These are phyloP conservation scores for Lithocarpus polystachyus DNA, from an alignment of 306 rosid species.

Conservation along the genomic window DNA sequence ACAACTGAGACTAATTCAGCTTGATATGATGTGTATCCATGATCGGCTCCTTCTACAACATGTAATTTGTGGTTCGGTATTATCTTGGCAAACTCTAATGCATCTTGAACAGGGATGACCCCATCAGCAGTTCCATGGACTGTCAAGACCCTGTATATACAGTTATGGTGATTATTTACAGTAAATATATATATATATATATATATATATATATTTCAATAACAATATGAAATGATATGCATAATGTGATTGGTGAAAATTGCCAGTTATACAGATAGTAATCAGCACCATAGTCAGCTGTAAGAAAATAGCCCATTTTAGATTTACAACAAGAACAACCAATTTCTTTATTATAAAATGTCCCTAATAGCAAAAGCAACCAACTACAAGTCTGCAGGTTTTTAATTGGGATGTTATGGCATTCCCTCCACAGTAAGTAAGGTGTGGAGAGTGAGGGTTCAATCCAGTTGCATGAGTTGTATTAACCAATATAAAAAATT, in stretches of 20 bases:
- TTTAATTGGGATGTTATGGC: no score
- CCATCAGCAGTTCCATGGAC: slow-evolving; percentile 66
- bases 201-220: neutral
- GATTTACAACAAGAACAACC: no score
- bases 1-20: slow-evolving; percentile 48
- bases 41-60: slow-evolving; percentile 63
- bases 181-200: no score
- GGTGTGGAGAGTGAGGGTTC: no score
- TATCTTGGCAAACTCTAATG: slow-evolving; percentile 64
- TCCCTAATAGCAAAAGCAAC: no score
- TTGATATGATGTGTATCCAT: slow-evolving; percentile 48
- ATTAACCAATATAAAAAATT: no score
- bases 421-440: no score
- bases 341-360: no score
- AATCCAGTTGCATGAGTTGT: no score
- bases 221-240: neutral
- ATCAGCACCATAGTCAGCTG: neutral
- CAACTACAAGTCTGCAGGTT: no score
- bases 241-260: neutral
- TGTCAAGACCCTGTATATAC: slow-evolving; percentile 56
- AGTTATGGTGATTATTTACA: neutral
- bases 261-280: neutral
- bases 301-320: no score
- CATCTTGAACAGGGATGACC: slow-evolving; percentile 52
- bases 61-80: slow-evolving; percentile 70